Evolutionary conservation across 306 rosid species (phyloP).

Genomic region (Mucuna pruriens): DNA sequence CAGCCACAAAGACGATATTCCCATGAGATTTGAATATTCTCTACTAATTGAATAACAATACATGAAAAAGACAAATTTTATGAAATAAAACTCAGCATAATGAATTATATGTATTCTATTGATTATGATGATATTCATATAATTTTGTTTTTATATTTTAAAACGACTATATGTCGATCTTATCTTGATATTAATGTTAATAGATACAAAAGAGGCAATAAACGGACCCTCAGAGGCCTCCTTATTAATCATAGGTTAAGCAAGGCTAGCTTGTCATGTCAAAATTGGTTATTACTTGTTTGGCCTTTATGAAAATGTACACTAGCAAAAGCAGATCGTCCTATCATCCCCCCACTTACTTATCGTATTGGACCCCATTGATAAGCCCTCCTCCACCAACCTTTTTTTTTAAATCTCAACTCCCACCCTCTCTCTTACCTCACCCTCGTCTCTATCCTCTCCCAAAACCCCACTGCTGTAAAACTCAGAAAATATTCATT

Average conservation of each 20-base stretch:
- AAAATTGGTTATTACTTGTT: neutral
- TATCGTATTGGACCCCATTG: conserved; percentile 54
- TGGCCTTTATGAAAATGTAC: neutral
- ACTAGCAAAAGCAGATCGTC: conserved; percentile 44
- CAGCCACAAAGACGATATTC: too few species aligned
- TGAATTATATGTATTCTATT: neutral
- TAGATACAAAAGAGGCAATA: neutral
- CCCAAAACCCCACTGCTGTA: too few species aligned
- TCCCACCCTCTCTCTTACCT: neutral
- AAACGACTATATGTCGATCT: neutral
- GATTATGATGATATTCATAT: too few species aligned
- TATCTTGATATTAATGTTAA: neutral
- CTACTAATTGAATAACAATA: neutral
- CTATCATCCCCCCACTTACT: conserved; percentile 48
- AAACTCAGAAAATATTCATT: too few species aligned
- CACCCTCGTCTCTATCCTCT: neutral
- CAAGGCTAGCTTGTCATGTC: neutral
- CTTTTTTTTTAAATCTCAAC: too few species aligned
- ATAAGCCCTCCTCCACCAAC: conserved; percentile 35
- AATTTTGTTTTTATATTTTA: too few species aligned
- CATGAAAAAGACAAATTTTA: neutral
- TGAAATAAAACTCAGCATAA: neutral
- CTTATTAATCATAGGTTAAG: neutral
- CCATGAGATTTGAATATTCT: neutral
- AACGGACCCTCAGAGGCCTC: neutral